Percentiles rank a stretch among this genome's conserved stretches.
Evolutionary conservation across 805 yeast genomes (phyloP).

Genomic region (Candida chauliodis): DNA sequence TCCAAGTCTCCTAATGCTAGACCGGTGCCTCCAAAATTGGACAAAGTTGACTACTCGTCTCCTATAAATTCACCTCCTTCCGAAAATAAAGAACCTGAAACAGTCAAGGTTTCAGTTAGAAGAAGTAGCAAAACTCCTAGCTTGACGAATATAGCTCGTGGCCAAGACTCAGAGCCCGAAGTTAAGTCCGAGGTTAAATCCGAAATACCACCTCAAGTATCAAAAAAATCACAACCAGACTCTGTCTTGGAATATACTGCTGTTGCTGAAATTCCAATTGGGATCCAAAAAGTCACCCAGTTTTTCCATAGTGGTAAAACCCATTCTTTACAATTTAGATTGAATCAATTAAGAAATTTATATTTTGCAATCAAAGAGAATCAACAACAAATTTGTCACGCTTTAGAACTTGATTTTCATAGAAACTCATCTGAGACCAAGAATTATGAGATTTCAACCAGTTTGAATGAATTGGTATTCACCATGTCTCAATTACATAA

Average conservation of each 20-base stretch:
- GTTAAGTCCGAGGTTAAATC: not conserved
- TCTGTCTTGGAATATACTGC: slow-evolving; percentile 39
- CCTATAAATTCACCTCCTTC: not conserved
- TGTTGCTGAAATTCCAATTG: slow-evolving; percentile 43
- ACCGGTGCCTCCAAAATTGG: slow-evolving; percentile 3
- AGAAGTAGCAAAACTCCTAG: slow-evolving; percentile 5
- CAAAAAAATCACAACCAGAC: slow-evolving; percentile 1
- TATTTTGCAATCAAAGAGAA: slow-evolving; percentile 63
- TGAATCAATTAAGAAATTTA: slow-evolving; percentile 61
- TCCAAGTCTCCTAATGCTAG: not conserved
- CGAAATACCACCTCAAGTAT: not conserved
- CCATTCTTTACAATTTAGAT: slow-evolving; percentile 51
- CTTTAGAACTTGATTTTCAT: slow-evolving; percentile 65
- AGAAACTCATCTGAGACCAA: slow-evolving; percentile 61
- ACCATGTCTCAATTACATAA: slow-evolving; percentile 56
- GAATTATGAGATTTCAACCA: slow-evolving; percentile 51
- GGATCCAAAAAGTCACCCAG: slow-evolving; percentile 39
- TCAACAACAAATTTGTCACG: slow-evolving; percentile 49
- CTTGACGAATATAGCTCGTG: slow-evolving; percentile 5
- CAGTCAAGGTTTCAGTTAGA: slow-evolving; percentile 2
- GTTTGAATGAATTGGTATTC: slow-evolving; percentile 53
- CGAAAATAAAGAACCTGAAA: not conserved
- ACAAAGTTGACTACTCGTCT: not conserved
- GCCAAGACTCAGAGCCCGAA: no score
- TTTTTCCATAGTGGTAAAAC: slow-evolving; percentile 45